Conservation (phyloP, 805 yeast species). For the Tetrapisispora fleetii region DNA sequence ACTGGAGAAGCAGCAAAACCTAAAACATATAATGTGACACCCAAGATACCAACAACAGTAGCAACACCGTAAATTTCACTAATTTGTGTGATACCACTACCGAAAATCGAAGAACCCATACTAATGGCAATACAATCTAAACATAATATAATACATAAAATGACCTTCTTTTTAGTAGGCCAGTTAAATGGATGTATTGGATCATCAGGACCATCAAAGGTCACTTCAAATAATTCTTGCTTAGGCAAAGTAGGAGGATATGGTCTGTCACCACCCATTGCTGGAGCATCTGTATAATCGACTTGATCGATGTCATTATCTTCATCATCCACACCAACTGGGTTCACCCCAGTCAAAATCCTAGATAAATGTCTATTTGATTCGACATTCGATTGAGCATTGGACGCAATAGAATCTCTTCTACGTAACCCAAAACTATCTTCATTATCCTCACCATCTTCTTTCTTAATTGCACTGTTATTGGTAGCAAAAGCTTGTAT, state of each 20-base stretch:
- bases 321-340: conserved; percentile 6
- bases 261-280: conserved; percentile 59
- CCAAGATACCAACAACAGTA: conserved; percentile 58
- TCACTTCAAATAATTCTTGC: conserved; percentile 47
- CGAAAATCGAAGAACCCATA: conserved; percentile 74
- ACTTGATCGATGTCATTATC: not conserved
- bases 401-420: conserved; percentile 10
- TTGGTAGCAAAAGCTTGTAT: not conserved
- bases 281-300: conserved; percentile 25
- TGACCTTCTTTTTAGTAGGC: conserved; percentile 39
- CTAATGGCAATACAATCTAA: conserved; percentile 41
- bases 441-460: not conserved
- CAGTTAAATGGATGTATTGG: conserved; percentile 75
- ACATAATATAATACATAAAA: conserved; percentile 36
- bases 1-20: conserved; percentile 94
- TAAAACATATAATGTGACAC: conserved; percentile 72
- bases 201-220: conserved; percentile 68
- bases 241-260: conserved; percentile 52
- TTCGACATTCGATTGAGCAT: conserved; percentile 8
- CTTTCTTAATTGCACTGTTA: not conserved
- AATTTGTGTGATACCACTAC: conserved; percentile 47
- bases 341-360: conserved; percentile 8
- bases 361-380: conserved; percentile 10
- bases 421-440: not conserved
- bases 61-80: conserved; percentile 49